Base-by-base conservation (phyloP, 495 filamentous ascomycete species). In the Penicillium parvum region DNA sequence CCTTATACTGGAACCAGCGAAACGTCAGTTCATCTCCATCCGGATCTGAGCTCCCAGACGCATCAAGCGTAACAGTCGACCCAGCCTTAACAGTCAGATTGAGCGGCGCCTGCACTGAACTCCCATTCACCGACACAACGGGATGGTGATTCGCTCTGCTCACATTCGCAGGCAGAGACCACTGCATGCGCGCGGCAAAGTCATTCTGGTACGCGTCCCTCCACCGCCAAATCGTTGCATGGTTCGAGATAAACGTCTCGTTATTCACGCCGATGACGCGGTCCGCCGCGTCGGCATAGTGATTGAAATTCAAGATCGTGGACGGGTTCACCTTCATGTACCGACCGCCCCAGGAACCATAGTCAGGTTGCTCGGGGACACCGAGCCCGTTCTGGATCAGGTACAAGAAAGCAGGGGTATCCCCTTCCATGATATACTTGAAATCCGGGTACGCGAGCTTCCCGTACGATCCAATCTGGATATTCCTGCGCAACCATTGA, bases 211-310 rank as follows among this genome's bases (percentile, higher is more conserved):
- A 73, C 0, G 68, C 69, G 40, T 65, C 57, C 10, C 71, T 40
- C 73, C 71, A 77, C 11, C 73, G 55, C 72, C 72, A 77, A 38
- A 74, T 69, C 2, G 72, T 72, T 0, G 72, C 71, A 15, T 71
- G 66, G 45, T 70, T 77, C 12, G 60, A 62, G 6, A 45, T 62
- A 41, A 66, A 55, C 8, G 29, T 57, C 25, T 50, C 47, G 4
- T 63, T 65, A 47, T 74, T 61, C 27, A 37, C 40, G 7, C 72
- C 72, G 9, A 61, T 32, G 1, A 71, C 68, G 3, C 49, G 30
- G 48, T 76, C 73, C 8, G 56, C 58, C 1, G 63, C 54, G 52
- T 75, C 71, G 21, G 55, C 54, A 49, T 65, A 75, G 45, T 72
- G 64, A 3, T 42, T 45, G 21, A 54, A 63, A 7, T 43, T 32